Base-by-base conservation (phyloP, 106 monocot genomes). In the Xerophyta viscosa region DNA sequence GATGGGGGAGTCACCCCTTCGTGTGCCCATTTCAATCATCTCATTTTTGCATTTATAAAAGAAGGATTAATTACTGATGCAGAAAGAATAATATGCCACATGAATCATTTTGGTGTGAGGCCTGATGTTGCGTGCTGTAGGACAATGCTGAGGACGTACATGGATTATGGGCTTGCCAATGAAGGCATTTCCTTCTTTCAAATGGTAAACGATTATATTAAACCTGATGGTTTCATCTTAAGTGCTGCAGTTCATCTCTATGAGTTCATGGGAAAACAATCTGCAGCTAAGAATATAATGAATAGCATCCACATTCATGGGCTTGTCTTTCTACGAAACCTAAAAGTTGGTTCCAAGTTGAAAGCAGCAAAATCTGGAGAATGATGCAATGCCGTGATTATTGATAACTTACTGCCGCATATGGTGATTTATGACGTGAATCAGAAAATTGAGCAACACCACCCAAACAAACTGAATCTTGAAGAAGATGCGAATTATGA, bases 161-260 rank as follows among this genome's bases (percentile, higher is more conserved):
- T 98, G 56, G 79, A 89, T 3, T 54, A 76, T 58, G 85, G 96
- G 10, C 64, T 69, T 51, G 62, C 89, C 1, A 37, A 82, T 6
- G 65, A 86, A 47, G 89, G 89, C n/a, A 60, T 86, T 58, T 59
- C 56, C 30, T 89, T 90, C 29, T 98, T 71, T 57, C 74, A 86
- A 51, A 60, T 63, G 20, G 52, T 71, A 28, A 48, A 60, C 18
- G 52, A 52, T 13, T 59, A 48, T 39, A 42, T 83, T 43, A 86
- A 98, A 50, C 76, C 86, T 29, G 89, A 98, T 66, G 69, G 90
- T 15, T 86, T 73, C 60, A 60, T 98, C 53, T 54, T 90, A 46
- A 98, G 86, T 71, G 79, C 77, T 60, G 90, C 82, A 0, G 66
- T 69, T 54, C 96, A 98, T 83, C 71, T 98, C 25, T 98, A 86